These are phyloP conservation scores for Knoxdaviesia capensis DNA, from an alignment of 2,329 filamentous ascomycete species.

Conservation along the genomic window DNA sequence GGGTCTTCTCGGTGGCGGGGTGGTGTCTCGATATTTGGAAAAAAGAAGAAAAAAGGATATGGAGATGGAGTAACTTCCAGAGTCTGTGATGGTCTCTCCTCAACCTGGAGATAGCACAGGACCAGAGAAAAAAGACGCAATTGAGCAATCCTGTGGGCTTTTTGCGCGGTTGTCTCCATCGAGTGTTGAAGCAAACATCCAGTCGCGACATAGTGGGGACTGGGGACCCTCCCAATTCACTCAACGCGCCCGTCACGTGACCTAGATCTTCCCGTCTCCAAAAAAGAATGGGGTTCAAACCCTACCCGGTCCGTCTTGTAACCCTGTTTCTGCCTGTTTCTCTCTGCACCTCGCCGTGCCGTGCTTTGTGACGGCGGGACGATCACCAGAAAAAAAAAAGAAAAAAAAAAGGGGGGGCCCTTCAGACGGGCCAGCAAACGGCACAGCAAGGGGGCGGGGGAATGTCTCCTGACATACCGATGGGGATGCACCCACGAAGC, in stretches of 20 bases:
- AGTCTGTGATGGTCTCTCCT: not conserved
- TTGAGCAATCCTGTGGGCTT: not conserved
- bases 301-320: not conserved
- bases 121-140: not conserved
- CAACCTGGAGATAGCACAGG: not conserved
- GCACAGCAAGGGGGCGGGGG: too few relatives aligned
- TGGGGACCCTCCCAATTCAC: too few relatives aligned
- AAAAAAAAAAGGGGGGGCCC: too few relatives aligned
- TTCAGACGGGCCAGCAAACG: too few relatives aligned
- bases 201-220: too few relatives aligned
- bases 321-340: not conserved
- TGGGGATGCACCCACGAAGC: too few relatives aligned
- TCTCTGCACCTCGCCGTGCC: too few relatives aligned
- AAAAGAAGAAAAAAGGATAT: not conserved
- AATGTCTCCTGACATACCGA: too few relatives aligned
- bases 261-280: not conserved
- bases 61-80: not conserved
- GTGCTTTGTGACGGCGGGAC: too few relatives aligned
- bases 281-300: not conserved
- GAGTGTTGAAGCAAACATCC: too few relatives aligned
- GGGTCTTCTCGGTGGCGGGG: not conserved
- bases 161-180: not conserved
- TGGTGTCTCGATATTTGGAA: not conserved
- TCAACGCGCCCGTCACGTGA: too few relatives aligned
- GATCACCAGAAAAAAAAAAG: too few relatives aligned